These are phyloP conservation scores for Yarrowia hollandica DNA, from an alignment of 805 yeast genomes.

Conservation along the genomic window DNA sequence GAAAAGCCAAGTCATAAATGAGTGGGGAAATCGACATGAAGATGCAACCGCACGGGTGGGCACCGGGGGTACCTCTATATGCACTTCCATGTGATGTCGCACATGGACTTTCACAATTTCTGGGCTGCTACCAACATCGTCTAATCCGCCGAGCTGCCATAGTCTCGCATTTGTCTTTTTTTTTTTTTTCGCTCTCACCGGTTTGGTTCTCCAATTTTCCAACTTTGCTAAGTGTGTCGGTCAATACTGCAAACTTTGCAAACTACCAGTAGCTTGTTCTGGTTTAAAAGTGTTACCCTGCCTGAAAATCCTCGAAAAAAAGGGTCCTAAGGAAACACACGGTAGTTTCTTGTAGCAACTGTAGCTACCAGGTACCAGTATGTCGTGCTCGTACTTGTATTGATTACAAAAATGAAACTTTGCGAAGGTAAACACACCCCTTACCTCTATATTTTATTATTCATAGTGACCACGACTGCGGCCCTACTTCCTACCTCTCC, in stretches of 20 bases:
- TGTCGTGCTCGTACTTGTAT: too few species aligned
- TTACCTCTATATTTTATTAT: too few species aligned
- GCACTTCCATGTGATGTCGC: not conserved
- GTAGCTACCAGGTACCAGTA: too few species aligned
- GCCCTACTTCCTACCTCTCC: too few species aligned
- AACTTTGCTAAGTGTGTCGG: not conserved
- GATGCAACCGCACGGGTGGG: slow-evolving; percentile 9
- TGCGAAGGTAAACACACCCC: too few species aligned
- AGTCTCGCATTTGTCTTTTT: not conserved
- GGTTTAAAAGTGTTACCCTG: slow-evolving; percentile 4
- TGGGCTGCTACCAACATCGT: too few species aligned
- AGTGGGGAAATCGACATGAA: slow-evolving; percentile 15
- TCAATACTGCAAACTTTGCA: slow-evolving; percentile 7
- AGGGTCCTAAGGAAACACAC: too few species aligned
- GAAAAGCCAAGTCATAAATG: not conserved
- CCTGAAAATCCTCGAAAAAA: not conserved
- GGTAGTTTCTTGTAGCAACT: too few species aligned
- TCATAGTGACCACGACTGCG: too few species aligned
- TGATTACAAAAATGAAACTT: too few species aligned
- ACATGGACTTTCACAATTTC: too few species aligned
- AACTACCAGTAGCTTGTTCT: not conserved
- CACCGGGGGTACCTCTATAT: not conserved
- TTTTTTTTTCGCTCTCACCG: not conserved
- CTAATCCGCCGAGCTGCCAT: not conserved
- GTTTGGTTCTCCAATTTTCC: not conserved